Conservation (phyloP, 805 yeast genomes). For the Barnettozyma pratensis region DNA sequence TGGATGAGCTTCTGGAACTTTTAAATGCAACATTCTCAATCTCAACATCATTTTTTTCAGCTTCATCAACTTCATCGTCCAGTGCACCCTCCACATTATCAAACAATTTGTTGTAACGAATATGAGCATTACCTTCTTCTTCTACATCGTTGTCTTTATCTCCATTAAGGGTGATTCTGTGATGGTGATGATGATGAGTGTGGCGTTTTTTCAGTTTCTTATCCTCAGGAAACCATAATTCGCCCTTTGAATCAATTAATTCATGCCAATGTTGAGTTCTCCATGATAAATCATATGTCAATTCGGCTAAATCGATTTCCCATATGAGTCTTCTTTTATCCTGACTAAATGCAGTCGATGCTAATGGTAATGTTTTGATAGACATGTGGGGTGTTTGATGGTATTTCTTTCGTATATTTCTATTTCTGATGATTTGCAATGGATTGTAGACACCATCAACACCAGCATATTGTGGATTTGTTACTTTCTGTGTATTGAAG, state of each 20-base stretch:
- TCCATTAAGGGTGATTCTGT: neutral
- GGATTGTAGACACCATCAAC: slow-evolving; percentile 77
- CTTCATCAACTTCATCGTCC: slow-evolving; percentile 9
- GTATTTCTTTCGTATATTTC: slow-evolving; percentile 50
- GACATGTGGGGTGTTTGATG: slow-evolving; percentile 42
- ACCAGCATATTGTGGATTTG: slow-evolving; percentile 27
- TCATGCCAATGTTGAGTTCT: slow-evolving; percentile 51
- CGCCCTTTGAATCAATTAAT: slow-evolving; percentile 38
- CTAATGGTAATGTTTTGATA: slow-evolving; percentile 49
- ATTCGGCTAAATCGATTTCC: slow-evolving; percentile 62
- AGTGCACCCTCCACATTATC: slow-evolving; percentile 4
- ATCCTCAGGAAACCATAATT: slow-evolving; percentile 44
- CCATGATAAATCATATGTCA: slow-evolving; percentile 54
- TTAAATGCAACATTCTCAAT: neutral
- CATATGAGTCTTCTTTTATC: slow-evolving; percentile 46
- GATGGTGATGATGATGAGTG: slow-evolving; percentile 6
- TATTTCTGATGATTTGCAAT: slow-evolving; percentile 71
- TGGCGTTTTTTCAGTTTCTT: slow-evolving; percentile 1
- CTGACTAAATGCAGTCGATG: slow-evolving; percentile 57
- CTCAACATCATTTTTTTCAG: neutral
- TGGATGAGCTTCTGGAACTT: slow-evolving; percentile 9
- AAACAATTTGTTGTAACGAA: slow-evolving; percentile 21
- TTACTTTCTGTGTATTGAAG: slow-evolving; percentile 17
- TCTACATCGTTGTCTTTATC: slow-evolving; percentile 2
- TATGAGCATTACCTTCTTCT: slow-evolving; percentile 3